Base-by-base conservation (phyloP, 163 green algal species). In the Scenedesmus sp. region DNA sequence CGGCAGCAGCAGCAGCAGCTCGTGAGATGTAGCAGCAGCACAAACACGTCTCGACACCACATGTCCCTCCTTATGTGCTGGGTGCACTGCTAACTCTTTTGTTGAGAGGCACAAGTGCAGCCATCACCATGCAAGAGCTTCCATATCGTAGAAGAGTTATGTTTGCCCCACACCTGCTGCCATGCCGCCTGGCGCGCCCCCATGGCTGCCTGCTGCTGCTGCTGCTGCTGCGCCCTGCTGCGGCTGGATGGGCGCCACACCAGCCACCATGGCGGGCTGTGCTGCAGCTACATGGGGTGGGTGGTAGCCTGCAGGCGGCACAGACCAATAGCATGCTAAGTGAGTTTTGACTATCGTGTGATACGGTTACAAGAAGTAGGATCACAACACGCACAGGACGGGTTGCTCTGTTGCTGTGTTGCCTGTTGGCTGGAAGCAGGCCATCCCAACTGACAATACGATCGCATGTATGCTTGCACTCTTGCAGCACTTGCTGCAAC, bases 261-360 rank as follows among this genome's bases (percentile, higher is more conserved):
- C 86, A 13, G 86, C 86, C 34, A 90, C 86, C 76, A 82, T 90
- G 12, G 86, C 52, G 7, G 86, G 86, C 86, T 84, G 86, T 8
- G 62, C 86, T 18, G 86, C 70, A 57, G 86, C 20, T n/a, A 10
- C 13, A 12, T 90, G 86, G 9, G 86, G 86, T 55, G 86, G 86
- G 55, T 90, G 74, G 86, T 90, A 90, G 12, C 54, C 86, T 90
- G 86, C 66, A 83, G 13, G 74, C 34, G 34, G 34, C 34, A 18
- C 59, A 64, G 8, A 10, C 59, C 1, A 64, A 1, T 10, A 64
- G 59, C 59, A 64, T 10, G 9, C 34, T 46, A 46, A 46, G 34
- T 46, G 34, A 46, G 34, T 46, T 46, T 46, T 46, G 34, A 46
- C 34, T 46, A 46, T 46, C 34, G 34, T 46, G 34, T 46, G 34